Base-by-base conservation (phyloP, 768 basidiomycete genomes). In the Termitomyces sp. region DNA sequence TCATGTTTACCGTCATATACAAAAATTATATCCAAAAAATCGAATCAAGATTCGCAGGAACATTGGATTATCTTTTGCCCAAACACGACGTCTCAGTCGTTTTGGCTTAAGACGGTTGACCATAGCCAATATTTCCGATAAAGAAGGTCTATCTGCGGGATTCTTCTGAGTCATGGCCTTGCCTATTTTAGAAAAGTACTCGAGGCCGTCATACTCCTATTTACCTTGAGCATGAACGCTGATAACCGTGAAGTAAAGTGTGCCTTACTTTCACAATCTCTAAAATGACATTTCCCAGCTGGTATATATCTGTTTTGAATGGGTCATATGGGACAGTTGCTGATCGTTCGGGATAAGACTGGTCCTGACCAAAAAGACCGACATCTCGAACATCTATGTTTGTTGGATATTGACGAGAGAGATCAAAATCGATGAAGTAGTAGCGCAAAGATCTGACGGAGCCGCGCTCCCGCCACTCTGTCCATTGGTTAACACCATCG, bases 241-340 rank as follows among this genome's bases (percentile, higher is more conserved):
- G 16, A 2, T 32, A n/a, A 33, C 16, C 4, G 2, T 33, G 0
- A 32, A n/a, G 20, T 13, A 18, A 22, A 36, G 2, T 24, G 3
- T 16, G 12, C 0, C 27, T 9, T 27, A 51, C 56, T 24, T 59
- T 36, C 7, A 37, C 40, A 34, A 55, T 24, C 14, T 45, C 36
- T 20, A 55, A 46, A 18, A 57, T 36, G 9, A 44, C 52, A 45
- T 79, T 80, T 0, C 78, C 79, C 0, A 80, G 58, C 32, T 74
- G 74, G 57, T 78, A 82, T 4, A 82, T 65, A 34, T 82, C 81
- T 0, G 72, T 74, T 0, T 72, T 65, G 44, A 81, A 82, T 0
- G 78, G 76, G 58, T 82, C 62, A 10, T 69, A 64, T 0, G 65
- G 70, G 1, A 58, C 36, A 0, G 57, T 33, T 6, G 55, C 26